Evolutionary conservation across 257 asterid genomes (phyloP).

Genomic region (Galeopsis tetrahit): DNA sequence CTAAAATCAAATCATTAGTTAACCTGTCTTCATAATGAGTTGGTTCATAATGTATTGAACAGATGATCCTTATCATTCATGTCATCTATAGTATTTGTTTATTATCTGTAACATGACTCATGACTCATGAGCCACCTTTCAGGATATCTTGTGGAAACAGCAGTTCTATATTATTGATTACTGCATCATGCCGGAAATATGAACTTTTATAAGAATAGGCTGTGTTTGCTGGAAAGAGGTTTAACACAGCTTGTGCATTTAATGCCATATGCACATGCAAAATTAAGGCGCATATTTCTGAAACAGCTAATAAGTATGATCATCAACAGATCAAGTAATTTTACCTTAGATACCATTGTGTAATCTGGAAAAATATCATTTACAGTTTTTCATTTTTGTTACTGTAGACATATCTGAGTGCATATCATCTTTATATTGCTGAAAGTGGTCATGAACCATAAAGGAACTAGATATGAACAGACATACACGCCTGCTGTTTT

Average conservation of each 20-base stretch:
- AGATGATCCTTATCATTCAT: constrained; percentile 18
- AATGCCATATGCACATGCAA: neutral
- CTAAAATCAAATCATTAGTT: constrained; percentile 18
- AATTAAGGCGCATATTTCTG: constrained; percentile 7
- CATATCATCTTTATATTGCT: constrained; percentile 19
- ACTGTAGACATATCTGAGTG: neutral
- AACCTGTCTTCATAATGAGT: constrained; percentile 5
- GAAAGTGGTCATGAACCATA: constrained; percentile 19
- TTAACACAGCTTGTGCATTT: neutral
- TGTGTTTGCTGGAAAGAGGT: constrained; percentile 8
- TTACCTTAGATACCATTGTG: neutral
- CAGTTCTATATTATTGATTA: neutral
- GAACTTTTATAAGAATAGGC: constrained; percentile 6
- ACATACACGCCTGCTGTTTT: neutral
- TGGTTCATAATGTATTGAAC: constrained; percentile 11
- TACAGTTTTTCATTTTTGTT: constrained; percentile 17
- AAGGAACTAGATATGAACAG: constrained; percentile 19
- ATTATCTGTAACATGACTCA: neutral
- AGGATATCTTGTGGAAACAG: constrained; percentile 17
- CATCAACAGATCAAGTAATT: neutral
- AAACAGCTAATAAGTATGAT: constrained; percentile 5
- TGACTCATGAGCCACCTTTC: neutral
- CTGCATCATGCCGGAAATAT: neutral
- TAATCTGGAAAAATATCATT: constrained; percentile 16
- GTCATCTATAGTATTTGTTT: constrained; percentile 10